Conservation (phyloP, 306 rosid genomes). For the barrel medic (Medicago truncatula) region DNA sequence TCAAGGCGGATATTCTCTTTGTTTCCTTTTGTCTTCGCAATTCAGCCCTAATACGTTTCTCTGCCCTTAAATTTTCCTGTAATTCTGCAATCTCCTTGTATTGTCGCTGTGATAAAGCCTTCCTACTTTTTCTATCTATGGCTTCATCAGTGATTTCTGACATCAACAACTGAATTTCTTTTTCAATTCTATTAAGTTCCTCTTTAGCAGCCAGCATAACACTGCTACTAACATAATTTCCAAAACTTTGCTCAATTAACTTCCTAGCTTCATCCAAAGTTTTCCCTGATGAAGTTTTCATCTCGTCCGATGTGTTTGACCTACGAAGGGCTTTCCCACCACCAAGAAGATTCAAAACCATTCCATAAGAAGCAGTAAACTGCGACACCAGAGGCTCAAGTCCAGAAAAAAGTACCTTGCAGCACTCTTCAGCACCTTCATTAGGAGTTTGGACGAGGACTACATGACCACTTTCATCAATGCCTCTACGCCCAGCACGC, state of each 20-base stretch:
- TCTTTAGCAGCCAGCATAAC: conserved; percentile 97
- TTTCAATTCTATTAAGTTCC: conserved; percentile 71
- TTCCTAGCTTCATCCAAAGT: conserved; percentile 97
- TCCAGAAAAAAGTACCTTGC: conserved; percentile 90
- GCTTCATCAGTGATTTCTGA: conserved; percentile 82
- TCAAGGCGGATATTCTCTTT: conserved; percentile 69
- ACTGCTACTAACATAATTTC: conserved; percentile 93
- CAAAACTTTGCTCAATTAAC: conserved; percentile 96
- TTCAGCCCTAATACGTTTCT: conserved; percentile 71
- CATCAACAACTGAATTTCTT: conserved; percentile 72
- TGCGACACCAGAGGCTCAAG: conserved; percentile 94
- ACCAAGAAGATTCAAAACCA: conserved; percentile 94
- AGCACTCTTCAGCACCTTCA: conserved; percentile 95
- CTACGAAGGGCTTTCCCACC: conserved; percentile 80
- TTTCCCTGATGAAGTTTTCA: conserved; percentile 58
- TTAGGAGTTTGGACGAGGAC: conserved; percentile 84
- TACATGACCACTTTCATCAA: conserved; percentile 82
- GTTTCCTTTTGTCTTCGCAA: conserved; percentile 76
- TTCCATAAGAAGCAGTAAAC: conserved; percentile 96
- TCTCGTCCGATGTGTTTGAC: conserved; percentile 62
- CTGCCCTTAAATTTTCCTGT: conserved; percentile 81
- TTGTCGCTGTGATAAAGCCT: conserved; percentile 63
- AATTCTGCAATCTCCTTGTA: conserved; percentile 84
- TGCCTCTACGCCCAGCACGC: conserved; percentile 99
- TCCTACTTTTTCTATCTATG: conserved; percentile 79